phyloP scores from a whole-genome alignment of 768 basidiomycete genomes.

The Termitomyces sp. region DNA sequence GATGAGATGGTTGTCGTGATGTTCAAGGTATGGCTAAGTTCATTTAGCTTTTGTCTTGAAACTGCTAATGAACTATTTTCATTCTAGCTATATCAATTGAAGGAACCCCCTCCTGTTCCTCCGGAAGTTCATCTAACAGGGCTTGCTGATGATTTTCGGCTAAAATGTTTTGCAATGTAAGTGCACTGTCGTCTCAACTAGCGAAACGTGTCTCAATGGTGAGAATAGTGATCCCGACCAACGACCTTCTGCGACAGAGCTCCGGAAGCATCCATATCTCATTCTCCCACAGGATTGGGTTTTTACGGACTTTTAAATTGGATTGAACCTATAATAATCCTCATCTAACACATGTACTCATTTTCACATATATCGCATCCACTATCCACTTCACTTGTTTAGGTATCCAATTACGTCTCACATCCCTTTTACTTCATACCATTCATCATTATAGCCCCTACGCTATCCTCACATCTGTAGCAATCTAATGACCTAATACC shows the following conservation, averaged over 20 bases:
- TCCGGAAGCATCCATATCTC: constrained; percentile 79
- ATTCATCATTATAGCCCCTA: constrained; percentile 28
- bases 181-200: constrained; percentile 21
- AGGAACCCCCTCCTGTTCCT: constrained; percentile 87
- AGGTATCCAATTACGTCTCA: constrained; percentile 12
- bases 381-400: constrained; percentile 14
- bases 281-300: constrained; percentile 68
- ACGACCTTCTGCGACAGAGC: constrained; percentile 75
- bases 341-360: constrained; percentile 21
- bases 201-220: constrained; percentile 2
- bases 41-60: not conserved
- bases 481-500: constrained; percentile 34
- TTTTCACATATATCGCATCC: constrained; percentile 18
- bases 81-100: constrained; percentile 75
- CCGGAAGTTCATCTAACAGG: constrained; percentile 72
- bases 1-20: constrained; percentile 91
- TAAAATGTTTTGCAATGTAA: constrained; percentile 86
- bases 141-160: constrained; percentile 82
- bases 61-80: not conserved
- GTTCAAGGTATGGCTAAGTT: constrained; percentile 64
- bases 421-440: constrained; percentile 22
- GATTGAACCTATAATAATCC: constrained; percentile 27
- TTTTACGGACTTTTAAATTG: constrained; percentile 63
- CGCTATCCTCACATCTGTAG: constrained; percentile 34
- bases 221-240: constrained; percentile 71